These are phyloP conservation scores for Penstemon barbatus DNA, from an alignment of 257 asterid genomes.

Conservation along the genomic window DNA sequence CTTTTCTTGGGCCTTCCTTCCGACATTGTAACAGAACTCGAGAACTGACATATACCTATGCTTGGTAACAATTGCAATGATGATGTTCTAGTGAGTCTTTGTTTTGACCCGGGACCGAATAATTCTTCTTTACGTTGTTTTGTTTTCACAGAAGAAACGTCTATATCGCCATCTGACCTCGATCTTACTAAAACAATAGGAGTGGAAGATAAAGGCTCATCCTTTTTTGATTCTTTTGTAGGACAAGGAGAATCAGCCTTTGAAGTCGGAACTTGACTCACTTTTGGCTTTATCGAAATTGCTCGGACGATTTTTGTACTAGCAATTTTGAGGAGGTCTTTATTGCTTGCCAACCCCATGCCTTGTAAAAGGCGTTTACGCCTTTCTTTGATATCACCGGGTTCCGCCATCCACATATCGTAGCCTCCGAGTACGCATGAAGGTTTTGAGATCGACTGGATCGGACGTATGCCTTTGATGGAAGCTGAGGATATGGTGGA, in stretches of 20 bases:
- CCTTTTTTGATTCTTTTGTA: constrained; percentile 31
- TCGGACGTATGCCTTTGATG: constrained; percentile 26
- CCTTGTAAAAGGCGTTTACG: constrained; percentile 82
- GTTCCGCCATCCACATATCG: constrained; percentile 89
- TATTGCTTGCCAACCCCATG: constrained; percentile 82
- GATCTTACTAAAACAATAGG: constrained; percentile 59
- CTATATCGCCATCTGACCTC: constrained; percentile 88
- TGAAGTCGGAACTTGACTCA: constrained; percentile 20
- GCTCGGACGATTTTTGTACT: constrained; percentile 47
- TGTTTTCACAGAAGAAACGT: constrained; percentile 42
- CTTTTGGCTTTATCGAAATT: constrained; percentile 33
- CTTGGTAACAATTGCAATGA: constrained; percentile 42
- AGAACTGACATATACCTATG: constrained; percentile 39
- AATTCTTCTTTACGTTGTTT: constrained; percentile 76
- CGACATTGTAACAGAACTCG: constrained; percentile 33
- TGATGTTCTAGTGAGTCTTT: constrained; percentile 68
- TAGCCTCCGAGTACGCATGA: constrained; percentile 44
- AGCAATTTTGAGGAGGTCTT: constrained; percentile 53
- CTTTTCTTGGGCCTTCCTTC: constrained; percentile 29
- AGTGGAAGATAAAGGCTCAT: constrained; percentile 27
- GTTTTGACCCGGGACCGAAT: constrained; percentile 66
- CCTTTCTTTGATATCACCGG: constrained; percentile 82
- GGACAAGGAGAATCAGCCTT: not conserved
- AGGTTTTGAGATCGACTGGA: constrained; percentile 28
- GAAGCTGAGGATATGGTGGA: constrained; percentile 56